Base-by-base conservation (phyloP, 1,284 basidiomycete species). In the Phenoliferia sp. region DNA sequence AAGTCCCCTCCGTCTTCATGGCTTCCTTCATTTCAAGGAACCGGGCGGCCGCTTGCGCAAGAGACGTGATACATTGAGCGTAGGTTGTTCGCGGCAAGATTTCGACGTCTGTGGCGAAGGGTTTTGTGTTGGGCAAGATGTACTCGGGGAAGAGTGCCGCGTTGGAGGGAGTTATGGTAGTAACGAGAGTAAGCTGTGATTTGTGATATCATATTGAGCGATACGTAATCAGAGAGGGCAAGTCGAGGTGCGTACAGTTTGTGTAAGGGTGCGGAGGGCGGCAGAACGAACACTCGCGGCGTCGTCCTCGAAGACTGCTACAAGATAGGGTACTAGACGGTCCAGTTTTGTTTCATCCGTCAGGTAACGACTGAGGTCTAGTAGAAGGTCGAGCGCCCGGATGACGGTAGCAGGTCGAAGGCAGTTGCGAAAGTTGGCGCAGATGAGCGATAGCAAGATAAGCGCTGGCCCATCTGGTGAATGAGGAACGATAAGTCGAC, bases 341-440 rank as follows among this genome's bases (percentile, higher is more conserved):
- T 99, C 96, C 58, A 99, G 82, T 77, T 95, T 95, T 19, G 93
- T 92, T 78, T 98, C 95, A 76, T 99, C 96, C 0, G 90, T 91
- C 36, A 99, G 83, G 76, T 90, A 89, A 2, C 85, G 85, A 3
- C 87, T 86, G 6, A 98, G 83, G 1, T 92, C 91, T 26, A 97
- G 83, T 65, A 97, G 88, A 15, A 97, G 84, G 74, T 97, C 93
- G 59, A 99, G 80, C 0, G 90, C 90, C 48, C 87, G 88, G 33
- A 92, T 80, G 77, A 94, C 92, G 9, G 92, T 92, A 36, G 89
- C 91, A 0, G 96, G 92, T 3, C 93, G 84, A 17, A 85, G 82
- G 76, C 92, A 95, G 75, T 94, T 95, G 50, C 96, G 86, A 35
- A 98, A 85, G 73, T 96, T 95, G 26, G 94, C 88, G 28, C 92